Base-by-base conservation (phyloP, 1,139 yeast species). In the Yarrowia galli region DNA sequence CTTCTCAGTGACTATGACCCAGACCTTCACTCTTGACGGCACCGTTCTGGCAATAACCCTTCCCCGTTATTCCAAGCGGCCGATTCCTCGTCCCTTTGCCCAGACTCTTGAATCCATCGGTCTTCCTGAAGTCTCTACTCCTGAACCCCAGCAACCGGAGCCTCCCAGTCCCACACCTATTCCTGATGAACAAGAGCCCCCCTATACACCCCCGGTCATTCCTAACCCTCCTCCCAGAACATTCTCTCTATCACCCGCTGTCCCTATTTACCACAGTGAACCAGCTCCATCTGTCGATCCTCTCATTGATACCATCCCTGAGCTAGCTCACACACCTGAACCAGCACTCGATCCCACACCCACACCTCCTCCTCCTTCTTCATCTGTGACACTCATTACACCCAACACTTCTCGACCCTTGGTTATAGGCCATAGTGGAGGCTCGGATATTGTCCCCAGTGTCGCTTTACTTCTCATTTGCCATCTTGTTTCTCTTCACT, bases 21-120 rank as follows among this genome's bases (percentile, higher is more conserved):
- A 53, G 43, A 53, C 60, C 15, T 53, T 53, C n/a, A 53, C 60
- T 16, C 1, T 53, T n/a, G 45, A 23, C 45, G 23, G 22, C 16
- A 36, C 45, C 2, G 10, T 45, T 5, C 22, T 23, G 4, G 9
- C 4, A 8, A 16, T 53, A 45, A 36, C 15, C 20, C 60, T 45
- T 16, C 2, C 15, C 4, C 12, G 10, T 36, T 45, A 53, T 15
- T 20, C 43, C 28, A 53, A 53, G 18, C 10, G 22, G 16, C 45
- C 42, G 4, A 18, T 9, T n/a, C 60, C 60, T 8, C 43, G 45
- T 1, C 60, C 60, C 0, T 53, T 36, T 23, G 60, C 60, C 12
- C 43, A 53, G 45, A 32, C 25, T 15, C 13, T 20, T 23, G 56
- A 49, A 20, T 32, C 56, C 7, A 49, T 49, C 23, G n/a, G 25